Evolutionary conservation across 106 monocot species (phyloP).

Genomic region (Platanthera guangdongensis): DNA sequence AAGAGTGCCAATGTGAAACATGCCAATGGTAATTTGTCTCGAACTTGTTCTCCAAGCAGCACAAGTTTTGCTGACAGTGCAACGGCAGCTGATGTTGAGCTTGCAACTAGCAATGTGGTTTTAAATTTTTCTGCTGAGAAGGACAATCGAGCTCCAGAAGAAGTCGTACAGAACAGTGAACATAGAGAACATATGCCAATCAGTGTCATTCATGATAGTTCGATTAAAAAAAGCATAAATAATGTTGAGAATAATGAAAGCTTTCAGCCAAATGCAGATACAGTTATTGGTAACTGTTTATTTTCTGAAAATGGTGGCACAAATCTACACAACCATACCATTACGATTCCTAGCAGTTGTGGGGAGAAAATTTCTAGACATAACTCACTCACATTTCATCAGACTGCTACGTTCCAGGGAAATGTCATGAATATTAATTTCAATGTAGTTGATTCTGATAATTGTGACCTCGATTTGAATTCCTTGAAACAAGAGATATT

Average conservation of each 20-base stretch:
- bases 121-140: slow-evolving; percentile 9
- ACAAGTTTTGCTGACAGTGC: slow-evolving; percentile 8
- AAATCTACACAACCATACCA: slow-evolving; percentile 6
- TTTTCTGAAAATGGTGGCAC: slow-evolving; percentile 8
- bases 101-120: background rate
- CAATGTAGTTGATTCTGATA: slow-evolving; percentile 14
- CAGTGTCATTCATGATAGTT: slow-evolving; percentile 4
- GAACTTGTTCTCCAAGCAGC: slow-evolving; percentile 5
- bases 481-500: slow-evolving; percentile 60
- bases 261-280: background rate
- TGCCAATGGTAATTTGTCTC: slow-evolving; percentile 22
- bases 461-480: slow-evolving; percentile 29
- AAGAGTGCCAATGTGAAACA: slow-evolving; percentile 12
- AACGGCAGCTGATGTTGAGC: slow-evolving; percentile 6
- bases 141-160: slow-evolving; percentile 18
- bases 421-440: slow-evolving; percentile 5
- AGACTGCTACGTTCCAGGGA: slow-evolving; percentile 6
- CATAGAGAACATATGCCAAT: slow-evolving; percentile 9
- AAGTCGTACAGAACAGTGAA: slow-evolving; percentile 15
- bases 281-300: slow-evolving; percentile 9
- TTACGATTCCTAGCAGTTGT: slow-evolving; percentile 3
- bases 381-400: slow-evolving; percentile 19
- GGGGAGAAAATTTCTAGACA: slow-evolving; percentile 7
- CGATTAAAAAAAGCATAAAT: background rate
- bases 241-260: slow-evolving; percentile 12